A percentile compares a stretch with the other conserved stretches of the same genome.
Conservation (phyloP, 2,329 filamentous ascomycete species). For the Sarocladium kiliense region DNA sequence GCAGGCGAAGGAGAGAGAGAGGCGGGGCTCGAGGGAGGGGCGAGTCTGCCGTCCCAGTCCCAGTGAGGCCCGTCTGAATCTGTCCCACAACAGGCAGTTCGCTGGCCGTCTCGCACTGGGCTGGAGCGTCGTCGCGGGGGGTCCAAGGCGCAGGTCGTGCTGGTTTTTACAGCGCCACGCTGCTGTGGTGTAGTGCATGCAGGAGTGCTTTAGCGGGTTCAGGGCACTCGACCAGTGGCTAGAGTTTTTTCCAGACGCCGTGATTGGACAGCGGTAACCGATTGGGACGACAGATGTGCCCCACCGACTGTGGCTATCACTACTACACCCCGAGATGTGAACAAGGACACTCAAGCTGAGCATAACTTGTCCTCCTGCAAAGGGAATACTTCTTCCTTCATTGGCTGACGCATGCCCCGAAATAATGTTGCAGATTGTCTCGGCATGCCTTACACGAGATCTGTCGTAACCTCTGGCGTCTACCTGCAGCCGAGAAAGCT, state of each 20-base stretch:
- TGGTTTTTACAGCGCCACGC: not conserved
- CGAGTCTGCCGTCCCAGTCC: slow-evolving; percentile 9
- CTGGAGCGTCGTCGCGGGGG: too few relatives aligned
- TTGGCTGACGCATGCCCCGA: too few relatives aligned
- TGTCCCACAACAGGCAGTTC: slow-evolving; percentile 7
- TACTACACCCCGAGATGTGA: too few relatives aligned
- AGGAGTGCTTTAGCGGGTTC: not conserved
- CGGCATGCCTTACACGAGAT: too few relatives aligned
- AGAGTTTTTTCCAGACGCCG: not conserved
- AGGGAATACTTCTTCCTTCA: too few relatives aligned
- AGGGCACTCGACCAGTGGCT: not conserved
- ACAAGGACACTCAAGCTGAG: too few relatives aligned
- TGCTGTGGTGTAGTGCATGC: not conserved
- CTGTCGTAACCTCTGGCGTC: too few relatives aligned
- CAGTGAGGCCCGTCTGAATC: not conserved
- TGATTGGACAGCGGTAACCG: not conserved
- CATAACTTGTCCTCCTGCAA: too few relatives aligned
- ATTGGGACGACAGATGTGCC: not conserved
- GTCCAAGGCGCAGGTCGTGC: too few relatives aligned
- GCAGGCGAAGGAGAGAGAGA: slow-evolving; percentile 15
- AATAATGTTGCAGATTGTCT: not conserved
- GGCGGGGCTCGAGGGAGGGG: slow-evolving; percentile 13
- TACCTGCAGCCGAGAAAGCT: too few relatives aligned
- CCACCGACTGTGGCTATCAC: not conserved
- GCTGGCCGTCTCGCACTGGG: too few relatives aligned